Base-by-base conservation (phyloP, 495 filamentous ascomycete species). In the Corynascus novoguineensis region DNA sequence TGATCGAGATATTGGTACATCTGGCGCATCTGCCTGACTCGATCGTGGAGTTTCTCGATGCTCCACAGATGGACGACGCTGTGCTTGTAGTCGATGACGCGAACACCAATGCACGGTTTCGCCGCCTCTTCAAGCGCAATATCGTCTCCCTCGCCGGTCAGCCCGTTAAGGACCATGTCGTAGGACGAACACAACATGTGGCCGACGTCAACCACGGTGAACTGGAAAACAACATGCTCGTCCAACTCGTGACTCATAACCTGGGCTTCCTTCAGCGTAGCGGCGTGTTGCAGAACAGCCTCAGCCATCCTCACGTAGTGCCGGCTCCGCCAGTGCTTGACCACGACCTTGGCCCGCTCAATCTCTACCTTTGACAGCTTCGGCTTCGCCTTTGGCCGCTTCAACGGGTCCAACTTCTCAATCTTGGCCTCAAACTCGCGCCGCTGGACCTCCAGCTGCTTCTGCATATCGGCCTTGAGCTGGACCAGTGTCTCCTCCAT, bases 171-270 rank as follows among this genome's bases (percentile, higher is more conserved):
- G 5, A 97, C 91, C 61, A 97, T 85, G 70, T 98, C 93, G 68
- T 98, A 98, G 4, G 89, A 95, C 7, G 95, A 97, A 55, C 85
- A 89, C 66, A 92, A 82, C 45, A 85, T 83, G 63, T 97, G 92
- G 2, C 93, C 93, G 62, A 87, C 77, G 58, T 95, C 91, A 27
- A 97, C 82, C 54, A 97, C 83, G 17, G 90, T 86, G 67, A 96
- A 97, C 71, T 98, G 93, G 72, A 98, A 98, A 32, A 92, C 88
- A 15, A 96, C 86, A 60, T 84, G 84, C 72, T 96, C 93, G 62
- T 93, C 90, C 80, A 98, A 88, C 59, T 91, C 90, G 57, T 96
- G 90, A 73, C 95, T 97, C 88, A 98, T 92, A 48, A 98, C 84
- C 68, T 98, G 93, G 4, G 92, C 95, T 68, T 98, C 93, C 70